Evolutionary conservation across 179 eudicot genomes (phyloP), one percentile per base, ranked within the genome.

Genomic region (Spinacia oleracea): DNA sequence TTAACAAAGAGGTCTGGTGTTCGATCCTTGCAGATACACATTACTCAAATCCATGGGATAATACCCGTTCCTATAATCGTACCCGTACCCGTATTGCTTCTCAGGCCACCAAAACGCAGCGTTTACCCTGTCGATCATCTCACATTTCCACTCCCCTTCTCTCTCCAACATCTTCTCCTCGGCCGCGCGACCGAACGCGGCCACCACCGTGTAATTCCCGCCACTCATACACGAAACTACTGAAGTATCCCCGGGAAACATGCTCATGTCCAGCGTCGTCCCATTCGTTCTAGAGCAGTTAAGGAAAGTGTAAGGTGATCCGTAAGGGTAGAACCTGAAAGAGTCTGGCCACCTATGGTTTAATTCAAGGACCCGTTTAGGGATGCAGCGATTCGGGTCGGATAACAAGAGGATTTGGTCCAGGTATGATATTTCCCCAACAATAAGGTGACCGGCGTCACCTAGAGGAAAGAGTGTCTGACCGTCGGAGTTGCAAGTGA

Each of bases 321-420:
- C 27, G 0, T 40, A 53, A 1, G 69, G 43, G 0, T 81, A 79
- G 56, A 46, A 82, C 0, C 14, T 15, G 77, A 83, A 89, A 0
- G 89, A 90, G 1, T 90, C 74, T 15, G 59, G 38, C 58, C 21
- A 5, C 0, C 81, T 14, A 0, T 84, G 27, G 60, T 46, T 73
- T 34, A 84, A 67, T 29, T 51, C 15, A 6, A 79, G 64, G 65
- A 85, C 64, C 70, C 84, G 81, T 3, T 77, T 77, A 6, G 89
- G 87, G 2, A 80, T 73, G 68, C 95, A 91, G 1, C 42, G 14
- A 1, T 50, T 55, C 59, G 91, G 89, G 79, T 91, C 91, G 78
- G 86, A 80, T 66, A 88, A 46, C 56, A 55, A 79, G 3, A 91
- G 0, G 4, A 75, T 18, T 23, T 89, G 92, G 5, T 75, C 14